A percentile compares a stretch with the other conserved stretches of the same genome.
Conservation (phyloP, 1,284 basidiomycete genomes). For the Cystobasidium pallidum region DNA sequence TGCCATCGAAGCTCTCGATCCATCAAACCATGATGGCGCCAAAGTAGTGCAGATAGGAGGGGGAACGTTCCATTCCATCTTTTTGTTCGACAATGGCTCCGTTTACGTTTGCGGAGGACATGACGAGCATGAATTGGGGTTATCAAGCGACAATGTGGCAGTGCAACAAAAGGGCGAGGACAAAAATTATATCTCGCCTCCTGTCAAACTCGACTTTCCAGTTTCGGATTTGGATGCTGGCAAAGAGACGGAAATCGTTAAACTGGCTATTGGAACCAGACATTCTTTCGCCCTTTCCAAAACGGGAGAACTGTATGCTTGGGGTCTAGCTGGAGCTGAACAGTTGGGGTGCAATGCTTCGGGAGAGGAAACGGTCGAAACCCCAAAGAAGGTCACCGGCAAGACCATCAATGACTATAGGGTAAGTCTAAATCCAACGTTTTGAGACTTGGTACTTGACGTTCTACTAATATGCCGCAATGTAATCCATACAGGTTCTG, state of each 20-base stretch:
- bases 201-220: conserved; percentile 30
- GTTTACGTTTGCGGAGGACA: conserved; percentile 81
- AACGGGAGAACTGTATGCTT: conserved; percentile 48
- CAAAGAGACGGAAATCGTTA: conserved; percentile 26
- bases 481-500: conserved; percentile 25
- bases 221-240: conserved; percentile 20
- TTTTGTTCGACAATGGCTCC: conserved; percentile 78
- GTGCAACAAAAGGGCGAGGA: conserved; percentile 60
- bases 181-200: conserved; percentile 30
- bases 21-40: conserved; percentile 68
- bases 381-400: conserved; percentile 47
- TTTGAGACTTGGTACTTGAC: no score
- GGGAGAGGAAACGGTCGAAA: conserved; percentile 49
- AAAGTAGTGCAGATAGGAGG: conserved; percentile 64
- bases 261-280: conserved; percentile 18
- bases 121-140: conserved; percentile 76
- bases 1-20: conserved; percentile 68
- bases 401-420: conserved; percentile 47
- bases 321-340: conserved; percentile 48
- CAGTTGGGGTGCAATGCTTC: conserved; percentile 49
- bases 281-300: conserved; percentile 31
- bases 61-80: conserved; percentile 85
- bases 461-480: no score
- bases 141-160: conserved; percentile 65
- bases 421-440: conserved; percentile 15